Evolutionary conservation across 2,329 filamentous ascomycete genomes (phyloP).

Genomic region (Zymoseptoria passerinii): DNA sequence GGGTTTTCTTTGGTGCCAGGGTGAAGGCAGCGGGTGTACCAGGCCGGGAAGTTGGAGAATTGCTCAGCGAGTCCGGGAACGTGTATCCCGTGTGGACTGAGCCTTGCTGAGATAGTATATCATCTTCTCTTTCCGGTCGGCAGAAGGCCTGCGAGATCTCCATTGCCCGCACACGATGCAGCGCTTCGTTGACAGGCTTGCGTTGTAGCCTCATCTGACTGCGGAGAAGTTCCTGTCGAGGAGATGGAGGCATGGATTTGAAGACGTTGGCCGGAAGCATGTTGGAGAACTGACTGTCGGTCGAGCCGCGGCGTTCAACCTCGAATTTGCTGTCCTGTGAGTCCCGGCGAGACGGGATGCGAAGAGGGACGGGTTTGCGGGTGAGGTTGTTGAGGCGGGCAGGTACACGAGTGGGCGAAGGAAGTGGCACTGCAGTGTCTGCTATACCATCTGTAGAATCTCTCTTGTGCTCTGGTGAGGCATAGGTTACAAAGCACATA

Average conservation of each 20-base stretch:
- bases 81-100: not conserved
- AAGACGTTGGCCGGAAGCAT: not conserved
- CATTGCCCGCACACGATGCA: not conserved
- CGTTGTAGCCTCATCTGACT: not conserved
- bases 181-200: not conserved
- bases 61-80: not conserved
- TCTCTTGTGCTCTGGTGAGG: not conserved
- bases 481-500: not conserved
- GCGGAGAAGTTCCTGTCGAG: not conserved
- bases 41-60: not conserved
- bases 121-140: not conserved
- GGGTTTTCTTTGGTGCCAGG: not conserved
- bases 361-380: not conserved
- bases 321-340: not conserved
- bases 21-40: not conserved
- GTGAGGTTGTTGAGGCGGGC: not conserved
- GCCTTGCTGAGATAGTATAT: not conserved
- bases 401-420: not conserved
- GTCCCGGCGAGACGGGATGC: not conserved
- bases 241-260: not conserved
- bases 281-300: not conserved
- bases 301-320: not conserved
- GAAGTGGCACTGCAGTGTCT: not conserved
- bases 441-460: not conserved
- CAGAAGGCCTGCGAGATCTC: not conserved